These are phyloP conservation scores for Candida rishiriensis DNA, from an alignment of 805 yeast species.

Conservation along the genomic window DNA sequence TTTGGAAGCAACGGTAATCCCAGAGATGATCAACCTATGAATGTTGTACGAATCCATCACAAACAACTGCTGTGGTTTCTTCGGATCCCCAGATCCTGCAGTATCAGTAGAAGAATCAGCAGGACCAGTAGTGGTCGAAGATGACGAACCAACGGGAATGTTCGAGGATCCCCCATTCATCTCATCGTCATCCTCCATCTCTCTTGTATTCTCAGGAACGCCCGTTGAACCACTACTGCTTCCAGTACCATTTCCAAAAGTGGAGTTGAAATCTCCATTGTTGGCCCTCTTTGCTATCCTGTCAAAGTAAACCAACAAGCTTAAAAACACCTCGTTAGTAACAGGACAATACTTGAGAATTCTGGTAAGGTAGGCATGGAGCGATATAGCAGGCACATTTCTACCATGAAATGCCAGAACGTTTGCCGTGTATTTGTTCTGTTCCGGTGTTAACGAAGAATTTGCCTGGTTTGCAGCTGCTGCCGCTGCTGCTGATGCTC, in stretches of 20 bases:
- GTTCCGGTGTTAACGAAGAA: slow-evolving; percentile 13
- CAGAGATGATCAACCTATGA: slow-evolving; percentile 89
- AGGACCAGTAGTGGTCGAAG: no score
- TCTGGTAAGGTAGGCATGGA: slow-evolving; percentile 84
- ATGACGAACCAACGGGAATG: slow-evolving; percentile 17
- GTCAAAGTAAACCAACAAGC: slow-evolving; percentile 89
- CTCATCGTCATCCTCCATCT: slow-evolving; percentile 11
- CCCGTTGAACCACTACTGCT: neutral
- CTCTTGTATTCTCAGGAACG: slow-evolving; percentile 1
- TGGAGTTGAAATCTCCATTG: slow-evolving; percentile 33
- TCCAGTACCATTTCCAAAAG: slow-evolving; percentile 10
- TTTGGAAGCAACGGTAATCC: slow-evolving; percentile 92
- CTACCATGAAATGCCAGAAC: slow-evolving; percentile 93
- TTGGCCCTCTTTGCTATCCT: slow-evolving; percentile 84
- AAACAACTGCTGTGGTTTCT: slow-evolving; percentile 55
- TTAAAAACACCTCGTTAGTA: slow-evolving; percentile 93
- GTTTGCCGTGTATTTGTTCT: slow-evolving; percentile 53
- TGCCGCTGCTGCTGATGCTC: slow-evolving; percentile 19
- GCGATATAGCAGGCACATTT: slow-evolving; percentile 90
- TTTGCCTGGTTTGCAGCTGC: slow-evolving; percentile 5
- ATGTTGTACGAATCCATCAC: slow-evolving; percentile 96
- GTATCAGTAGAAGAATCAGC: no score
- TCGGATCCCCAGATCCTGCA: neutral
- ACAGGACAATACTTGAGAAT: slow-evolving; percentile 96
- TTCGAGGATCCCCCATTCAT: slow-evolving; percentile 8